Evolutionary conservation across 2,329 filamentous ascomycete genomes (phyloP).

Genomic region (Colletotrichum sp.): DNA sequence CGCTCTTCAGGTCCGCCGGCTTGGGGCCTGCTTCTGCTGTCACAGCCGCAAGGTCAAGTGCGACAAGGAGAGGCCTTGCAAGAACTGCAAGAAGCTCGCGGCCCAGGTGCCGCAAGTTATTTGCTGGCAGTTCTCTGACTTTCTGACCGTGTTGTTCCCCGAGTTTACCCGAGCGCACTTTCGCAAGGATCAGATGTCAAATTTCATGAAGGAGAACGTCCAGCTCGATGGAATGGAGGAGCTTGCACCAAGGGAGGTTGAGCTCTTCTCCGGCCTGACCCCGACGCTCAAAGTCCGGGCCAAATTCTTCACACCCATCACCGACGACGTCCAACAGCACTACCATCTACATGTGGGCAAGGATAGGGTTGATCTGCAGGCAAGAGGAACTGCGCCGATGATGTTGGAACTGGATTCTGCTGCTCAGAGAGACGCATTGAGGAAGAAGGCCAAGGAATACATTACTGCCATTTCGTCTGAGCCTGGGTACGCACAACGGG

Average conservation of each 20-base stretch:
- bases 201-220: conserved; percentile 56
- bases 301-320: conserved; percentile 57
- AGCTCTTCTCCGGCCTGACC: conserved; percentile 56
- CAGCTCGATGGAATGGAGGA: conserved; percentile 45
- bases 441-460: conserved; percentile 53
- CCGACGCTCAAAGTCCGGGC: conserved; percentile 52
- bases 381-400: conserved; percentile 52
- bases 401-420: conserved; percentile 50
- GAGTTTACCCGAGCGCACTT: conserved; percentile 57
- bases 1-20: conserved; percentile 57
- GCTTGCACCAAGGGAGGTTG: conserved; percentile 41
- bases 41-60: conserved; percentile 65
- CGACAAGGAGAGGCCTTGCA: conserved; percentile 60
- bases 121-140: conserved; percentile 66
- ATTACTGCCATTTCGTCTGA: conserved; percentile 54
- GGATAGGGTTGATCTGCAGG: conserved; percentile 44
- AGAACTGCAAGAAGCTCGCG: conserved; percentile 60
- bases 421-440: conserved; percentile 49
- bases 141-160: conserved; percentile 57
- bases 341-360: conserved; percentile 49
- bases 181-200: conserved; percentile 51
- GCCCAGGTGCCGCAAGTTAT: conserved; percentile 56
- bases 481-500: conserved; percentile 51
- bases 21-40: conserved; percentile 65
- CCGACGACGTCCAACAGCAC: conserved; percentile 53